Conservation (phyloP, 2,329 filamentous ascomycete species). For the Aspergillus sp. region DNA sequence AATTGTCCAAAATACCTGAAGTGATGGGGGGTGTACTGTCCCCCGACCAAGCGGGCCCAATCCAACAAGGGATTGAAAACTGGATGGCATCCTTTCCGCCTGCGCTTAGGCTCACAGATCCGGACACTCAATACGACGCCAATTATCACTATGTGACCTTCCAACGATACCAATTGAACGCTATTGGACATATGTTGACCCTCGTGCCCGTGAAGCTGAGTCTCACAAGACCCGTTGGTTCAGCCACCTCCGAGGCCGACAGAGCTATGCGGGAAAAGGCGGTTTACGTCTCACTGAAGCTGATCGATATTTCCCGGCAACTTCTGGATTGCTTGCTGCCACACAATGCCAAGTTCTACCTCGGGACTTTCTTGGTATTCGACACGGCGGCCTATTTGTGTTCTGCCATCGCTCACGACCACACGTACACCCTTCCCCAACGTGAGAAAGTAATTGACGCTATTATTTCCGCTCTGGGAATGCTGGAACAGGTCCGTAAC, state of each 20-base stretch:
- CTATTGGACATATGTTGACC: slow-evolving; percentile 39
- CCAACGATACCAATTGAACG: slow-evolving; percentile 42
- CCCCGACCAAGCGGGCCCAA: slow-evolving; percentile 20
- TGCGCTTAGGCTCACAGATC: slow-evolving; percentile 31
- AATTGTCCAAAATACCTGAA: slow-evolving; percentile 17
- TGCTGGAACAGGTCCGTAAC: slow-evolving; percentile 21
- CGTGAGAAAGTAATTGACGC: slow-evolving; percentile 35
- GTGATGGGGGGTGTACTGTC: slow-evolving; percentile 7
- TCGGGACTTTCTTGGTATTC: slow-evolving; percentile 45
- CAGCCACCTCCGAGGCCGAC: slow-evolving; percentile 25
- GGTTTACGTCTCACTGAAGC: slow-evolving; percentile 38
- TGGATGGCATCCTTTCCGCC: slow-evolving; percentile 41
- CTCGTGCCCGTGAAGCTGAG: slow-evolving; percentile 41
- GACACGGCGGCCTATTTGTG: slow-evolving; percentile 45
- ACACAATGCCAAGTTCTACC: slow-evolving; percentile 43
- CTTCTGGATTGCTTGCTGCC: slow-evolving; percentile 38
- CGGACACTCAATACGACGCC: slow-evolving; percentile 38
- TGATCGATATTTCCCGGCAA: slow-evolving; percentile 34
- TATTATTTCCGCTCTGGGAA: slow-evolving; percentile 30
- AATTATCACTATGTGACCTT: slow-evolving; percentile 37
- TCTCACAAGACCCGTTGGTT: slow-evolving; percentile 29
- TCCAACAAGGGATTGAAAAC: slow-evolving; percentile 27
- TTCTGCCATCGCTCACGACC: slow-evolving; percentile 46
- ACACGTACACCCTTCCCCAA: slow-evolving; percentile 32
- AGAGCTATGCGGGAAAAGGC: slow-evolving; percentile 35